Conservation (phyloP, 2,329 filamentous ascomycete genomes). For the Aspergillus tamarii region DNA sequence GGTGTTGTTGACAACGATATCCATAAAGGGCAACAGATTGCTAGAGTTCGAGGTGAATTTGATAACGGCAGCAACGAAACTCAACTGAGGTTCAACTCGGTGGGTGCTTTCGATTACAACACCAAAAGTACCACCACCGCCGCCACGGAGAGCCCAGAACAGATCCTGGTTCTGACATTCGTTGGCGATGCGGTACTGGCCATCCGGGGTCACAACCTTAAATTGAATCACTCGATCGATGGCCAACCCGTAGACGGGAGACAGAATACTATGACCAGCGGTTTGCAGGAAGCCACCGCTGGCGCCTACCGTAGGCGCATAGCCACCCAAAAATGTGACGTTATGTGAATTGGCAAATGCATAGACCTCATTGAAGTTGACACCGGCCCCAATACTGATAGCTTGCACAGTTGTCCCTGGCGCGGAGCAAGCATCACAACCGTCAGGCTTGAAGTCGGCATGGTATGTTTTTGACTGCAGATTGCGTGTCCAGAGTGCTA, state of each 20-base stretch:
- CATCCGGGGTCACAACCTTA: constrained; percentile 29
- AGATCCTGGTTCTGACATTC: constrained; percentile 24
- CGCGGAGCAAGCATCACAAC: constrained; percentile 6
- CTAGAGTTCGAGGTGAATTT: constrained; percentile 20
- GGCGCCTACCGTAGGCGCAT: constrained; percentile 20
- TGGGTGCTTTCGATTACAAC: constrained; percentile 21
- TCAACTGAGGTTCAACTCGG: constrained; percentile 17
- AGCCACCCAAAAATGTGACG: constrained; percentile 29
- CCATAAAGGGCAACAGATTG: constrained; percentile 25
- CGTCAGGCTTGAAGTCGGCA: constrained; percentile 8
- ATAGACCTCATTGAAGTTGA: constrained; percentile 30
- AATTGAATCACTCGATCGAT: constrained; percentile 34
- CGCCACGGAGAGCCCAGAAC: constrained; percentile 20
- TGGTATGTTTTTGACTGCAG: constrained; percentile 26
- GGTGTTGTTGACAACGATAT: constrained; percentile 26
- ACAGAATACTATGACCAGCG: constrained; percentile 34
- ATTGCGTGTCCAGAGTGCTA: constrained; percentile 36
- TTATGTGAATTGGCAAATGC: constrained; percentile 29
- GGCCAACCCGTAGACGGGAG: constrained; percentile 32
- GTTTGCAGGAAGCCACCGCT: constrained; percentile 33
- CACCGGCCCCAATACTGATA: constrained; percentile 35
- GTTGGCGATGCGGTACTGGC: constrained; percentile 20
- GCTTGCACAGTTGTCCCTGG: constrained; percentile 17
- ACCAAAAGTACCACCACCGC: constrained; percentile 20
- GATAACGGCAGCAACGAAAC: constrained; percentile 18